Percentiles rank a stretch among this genome's conserved stretches.
phyloP scores from a whole-genome alignment of 768 basidiomycete species.

The Exidia glandulosa region DNA sequence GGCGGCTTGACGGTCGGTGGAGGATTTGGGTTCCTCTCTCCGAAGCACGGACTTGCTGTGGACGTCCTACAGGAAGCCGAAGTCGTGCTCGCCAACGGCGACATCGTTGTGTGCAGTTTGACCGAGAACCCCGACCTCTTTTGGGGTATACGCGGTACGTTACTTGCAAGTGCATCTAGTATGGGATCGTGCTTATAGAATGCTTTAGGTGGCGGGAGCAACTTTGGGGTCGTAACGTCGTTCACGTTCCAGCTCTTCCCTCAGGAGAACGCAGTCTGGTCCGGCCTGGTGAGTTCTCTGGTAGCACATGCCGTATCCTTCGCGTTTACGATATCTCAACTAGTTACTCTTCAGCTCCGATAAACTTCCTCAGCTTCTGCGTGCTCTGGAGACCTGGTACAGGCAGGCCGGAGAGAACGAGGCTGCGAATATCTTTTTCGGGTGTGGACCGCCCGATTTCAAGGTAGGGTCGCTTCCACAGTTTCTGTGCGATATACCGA shows the following conservation, averaged over 20 bases:
- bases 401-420: not conserved
- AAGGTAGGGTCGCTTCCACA: not conserved
- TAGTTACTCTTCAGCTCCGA: not conserved
- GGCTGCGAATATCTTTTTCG: not conserved
- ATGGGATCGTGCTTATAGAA: too few relatives aligned
- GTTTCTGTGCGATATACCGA: not conserved
- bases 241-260: conserved; percentile 6
- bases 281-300: not conserved
- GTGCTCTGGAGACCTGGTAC: not conserved
- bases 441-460: not conserved
- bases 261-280: conserved; percentile 2
- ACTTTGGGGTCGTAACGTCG: conserved; percentile 7
- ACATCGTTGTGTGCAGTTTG: not conserved
- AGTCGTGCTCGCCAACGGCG: not conserved
- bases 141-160: conserved; percentile 2
- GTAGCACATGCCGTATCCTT: not conserved
- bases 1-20: conserved; percentile 2
- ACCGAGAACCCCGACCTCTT: not conserved
- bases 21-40: not conserved
- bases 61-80: not conserved
- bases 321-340: too few relatives aligned
- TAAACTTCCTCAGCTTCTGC: not conserved
- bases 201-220: conserved; percentile 1
- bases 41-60: not conserved
- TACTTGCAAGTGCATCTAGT: too few relatives aligned